Evolutionary conservation across 2,329 filamentous ascomycete genomes (phyloP).

Genomic region (Paraphaeosphaeria minitans): DNA sequence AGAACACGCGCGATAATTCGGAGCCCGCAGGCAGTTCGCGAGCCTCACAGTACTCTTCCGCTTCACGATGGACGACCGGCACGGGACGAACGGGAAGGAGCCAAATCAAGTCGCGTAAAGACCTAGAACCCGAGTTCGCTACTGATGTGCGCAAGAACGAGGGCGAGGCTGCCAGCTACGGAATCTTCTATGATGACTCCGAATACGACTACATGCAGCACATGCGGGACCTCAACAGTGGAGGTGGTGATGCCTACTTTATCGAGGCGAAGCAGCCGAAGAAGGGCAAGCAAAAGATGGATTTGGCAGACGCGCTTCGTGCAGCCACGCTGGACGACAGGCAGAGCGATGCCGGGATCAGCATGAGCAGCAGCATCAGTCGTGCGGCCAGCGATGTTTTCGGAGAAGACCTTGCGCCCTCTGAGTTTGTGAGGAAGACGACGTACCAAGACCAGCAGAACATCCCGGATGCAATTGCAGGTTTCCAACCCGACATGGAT

Average conservation of each 20-base stretch:
- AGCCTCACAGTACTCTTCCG: slow-evolving; percentile 46
- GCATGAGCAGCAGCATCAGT: slow-evolving; percentile 48
- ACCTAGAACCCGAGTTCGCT: slow-evolving; percentile 77
- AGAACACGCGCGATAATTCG: slow-evolving; percentile 37
- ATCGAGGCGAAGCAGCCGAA: slow-evolving; percentile 72
- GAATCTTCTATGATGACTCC: slow-evolving; percentile 92
- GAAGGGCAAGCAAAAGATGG: slow-evolving; percentile 75
- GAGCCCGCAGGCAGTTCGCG: slow-evolving; percentile 54
- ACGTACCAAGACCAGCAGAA: slow-evolving; percentile 94
- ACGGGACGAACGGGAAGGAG: slow-evolving; percentile 45
- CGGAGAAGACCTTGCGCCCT: slow-evolving; percentile 76
- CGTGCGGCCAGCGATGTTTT: slow-evolving; percentile 60
- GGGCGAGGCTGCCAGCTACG: slow-evolving; percentile 92
- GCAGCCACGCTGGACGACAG: slow-evolving; percentile 51
- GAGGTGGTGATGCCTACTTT: slow-evolving; percentile 75
- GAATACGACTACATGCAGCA: slow-evolving; percentile 99
- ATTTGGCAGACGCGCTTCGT: slow-evolving; percentile 80
- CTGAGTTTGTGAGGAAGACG: slow-evolving; percentile 74
- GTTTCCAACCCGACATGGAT: slow-evolving; percentile 98
- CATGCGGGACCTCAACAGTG: slow-evolving; percentile 76
- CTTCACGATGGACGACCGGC: slow-evolving; percentile 47
- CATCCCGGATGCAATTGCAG: slow-evolving; percentile 85
- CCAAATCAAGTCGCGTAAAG: slow-evolving; percentile 70
- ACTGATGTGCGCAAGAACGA: slow-evolving; percentile 80
- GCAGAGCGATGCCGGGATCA: slow-evolving; percentile 51